Evolutionary conservation across 805 yeast species (phyloP).

Genomic region (Kodamaea kakaduensis): DNA sequence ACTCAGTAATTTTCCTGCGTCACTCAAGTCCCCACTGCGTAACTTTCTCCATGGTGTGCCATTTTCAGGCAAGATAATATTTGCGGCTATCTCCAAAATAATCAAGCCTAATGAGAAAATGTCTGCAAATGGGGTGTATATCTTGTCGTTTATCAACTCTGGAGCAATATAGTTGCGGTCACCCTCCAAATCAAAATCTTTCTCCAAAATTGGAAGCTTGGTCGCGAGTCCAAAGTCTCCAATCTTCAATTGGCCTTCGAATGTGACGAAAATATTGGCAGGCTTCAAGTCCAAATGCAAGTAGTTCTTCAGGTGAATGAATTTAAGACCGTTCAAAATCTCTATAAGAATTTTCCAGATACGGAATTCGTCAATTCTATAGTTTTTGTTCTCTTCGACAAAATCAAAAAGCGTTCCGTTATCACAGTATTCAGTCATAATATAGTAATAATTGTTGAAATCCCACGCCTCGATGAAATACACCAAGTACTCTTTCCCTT

Average conservation of each 20-base stretch:
- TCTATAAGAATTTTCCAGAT: constrained; percentile 95
- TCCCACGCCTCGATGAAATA: constrained; percentile 87
- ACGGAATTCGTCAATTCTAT: constrained; percentile 90
- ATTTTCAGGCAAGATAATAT: constrained; percentile 90
- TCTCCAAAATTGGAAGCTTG: constrained; percentile 61
- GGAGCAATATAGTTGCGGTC: constrained; percentile 98
- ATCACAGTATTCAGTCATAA: constrained; percentile 93
- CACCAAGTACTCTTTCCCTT: constrained; percentile 74
- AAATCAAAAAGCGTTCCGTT: constrained; percentile 87
- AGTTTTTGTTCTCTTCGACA: constrained; percentile 65
- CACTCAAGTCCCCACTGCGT: constrained; percentile 91
- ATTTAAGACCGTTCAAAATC: constrained; percentile 70
- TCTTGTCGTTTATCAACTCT: constrained; percentile 77
- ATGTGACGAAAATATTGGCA: constrained; percentile 88
- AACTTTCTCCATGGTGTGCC: constrained; percentile 96
- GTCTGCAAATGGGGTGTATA: constrained; percentile 89
- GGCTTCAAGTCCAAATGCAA: constrained; percentile 92
- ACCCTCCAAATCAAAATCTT: constrained; percentile 86
- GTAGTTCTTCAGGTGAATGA: constrained; percentile 69
- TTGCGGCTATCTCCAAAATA: constrained; percentile 93
- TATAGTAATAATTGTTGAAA: constrained; percentile 66
- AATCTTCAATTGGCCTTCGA: constrained; percentile 89
- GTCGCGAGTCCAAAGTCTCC: constrained; percentile 98
- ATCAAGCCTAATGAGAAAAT: constrained; percentile 91
- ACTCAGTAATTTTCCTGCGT: constrained; percentile 79